These are phyloP conservation scores for Pythium monospermum DNA, from an alignment of 352 stramenopile species.

Conservation along the genomic window DNA sequence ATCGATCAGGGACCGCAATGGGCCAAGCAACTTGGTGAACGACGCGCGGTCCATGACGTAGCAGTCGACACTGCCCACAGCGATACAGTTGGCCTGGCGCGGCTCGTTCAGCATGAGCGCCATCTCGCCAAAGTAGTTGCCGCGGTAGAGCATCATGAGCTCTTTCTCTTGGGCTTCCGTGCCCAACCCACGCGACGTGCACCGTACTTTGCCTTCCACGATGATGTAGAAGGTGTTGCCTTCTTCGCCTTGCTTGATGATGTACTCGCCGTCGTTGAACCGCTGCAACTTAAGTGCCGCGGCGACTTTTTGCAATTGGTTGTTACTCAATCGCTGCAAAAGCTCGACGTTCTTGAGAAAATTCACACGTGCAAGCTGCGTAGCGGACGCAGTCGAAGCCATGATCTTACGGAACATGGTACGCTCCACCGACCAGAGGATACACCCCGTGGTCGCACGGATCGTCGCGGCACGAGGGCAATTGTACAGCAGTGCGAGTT, in stretches of 20 bases:
- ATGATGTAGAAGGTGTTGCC: slow-evolving; percentile 98
- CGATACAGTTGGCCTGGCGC: slow-evolving; percentile 83
- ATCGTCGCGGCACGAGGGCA: slow-evolving; percentile 93
- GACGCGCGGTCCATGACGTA: slow-evolving; percentile 87
- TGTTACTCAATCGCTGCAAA: slow-evolving; percentile 86
- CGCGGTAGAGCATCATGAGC: slow-evolving; percentile 70
- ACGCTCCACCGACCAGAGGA: slow-evolving; percentile 93
- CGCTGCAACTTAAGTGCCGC: slow-evolving; percentile 76
- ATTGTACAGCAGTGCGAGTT: slow-evolving; percentile 97
- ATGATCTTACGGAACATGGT: slow-evolving; percentile 81
- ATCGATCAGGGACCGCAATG: slow-evolving; percentile 68
- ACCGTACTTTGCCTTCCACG: slow-evolving; percentile 88
- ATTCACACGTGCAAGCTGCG: slow-evolving; percentile 78
- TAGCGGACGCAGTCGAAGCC: slow-evolving; percentile 68
- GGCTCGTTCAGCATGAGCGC: slow-evolving; percentile 80
- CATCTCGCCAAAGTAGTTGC: slow-evolving; percentile 89
- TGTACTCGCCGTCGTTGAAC: slow-evolving; percentile 88
- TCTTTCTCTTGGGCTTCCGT: slow-evolving; percentile 58
- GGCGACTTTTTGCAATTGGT: slow-evolving; percentile 82
- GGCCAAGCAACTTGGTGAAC: slow-evolving; percentile 86
- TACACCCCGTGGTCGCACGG: slow-evolving; percentile 72
- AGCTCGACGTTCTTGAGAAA: slow-evolving; percentile 94
- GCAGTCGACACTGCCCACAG: slow-evolving; percentile 78
- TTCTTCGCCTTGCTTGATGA: slow-evolving; percentile 92
- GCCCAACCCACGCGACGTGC: slow-evolving; percentile 47